Conservation (phyloP, 192 early-diverging fungal genomes). For the Coemansia sp. region DNA sequence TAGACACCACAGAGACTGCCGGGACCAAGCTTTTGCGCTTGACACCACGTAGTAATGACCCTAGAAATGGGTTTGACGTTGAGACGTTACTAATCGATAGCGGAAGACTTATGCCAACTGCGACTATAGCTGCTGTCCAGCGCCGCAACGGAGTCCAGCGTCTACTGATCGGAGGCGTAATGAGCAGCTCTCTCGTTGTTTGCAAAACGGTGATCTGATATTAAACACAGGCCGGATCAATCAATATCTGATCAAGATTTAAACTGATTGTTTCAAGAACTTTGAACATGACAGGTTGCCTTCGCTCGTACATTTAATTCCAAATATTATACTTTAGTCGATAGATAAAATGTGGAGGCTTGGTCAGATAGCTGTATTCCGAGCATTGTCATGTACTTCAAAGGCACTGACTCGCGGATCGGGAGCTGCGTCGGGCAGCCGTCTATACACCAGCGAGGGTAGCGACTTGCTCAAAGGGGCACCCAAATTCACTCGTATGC, state of each 20-base stretch:
- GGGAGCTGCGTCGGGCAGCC: slow-evolving; percentile 3
- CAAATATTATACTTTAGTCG: neutral
- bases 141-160: slow-evolving; percentile 36
- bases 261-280: no score
- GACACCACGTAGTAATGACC: slow-evolving; percentile 9
- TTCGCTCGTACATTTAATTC: neutral
- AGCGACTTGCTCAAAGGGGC: slow-evolving; percentile 37
- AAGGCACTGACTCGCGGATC: neutral
- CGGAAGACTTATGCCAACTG: slow-evolving; percentile 41
- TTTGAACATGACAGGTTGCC: no score
- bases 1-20: slow-evolving; percentile 28
- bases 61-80: slow-evolving; percentile 13
- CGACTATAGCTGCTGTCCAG: slow-evolving; percentile 44
- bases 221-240: no score
- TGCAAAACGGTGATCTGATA: slow-evolving; percentile 15
- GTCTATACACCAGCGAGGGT: slow-evolving; percentile 3
- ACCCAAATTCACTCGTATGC: slow-evolving; percentile 36
- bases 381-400: no score
- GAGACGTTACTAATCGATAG: slow-evolving; percentile 37
- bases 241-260: no score
- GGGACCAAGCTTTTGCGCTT: slow-evolving; percentile 34
- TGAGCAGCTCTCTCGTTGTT: slow-evolving; percentile 27
- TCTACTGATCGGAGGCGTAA: slow-evolving; percentile 38
- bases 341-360: neutral
- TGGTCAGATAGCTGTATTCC: no score